Base-by-base conservation (phyloP, 2,329 filamentous ascomycete species). In the Xylariaceae sp. region DNA sequence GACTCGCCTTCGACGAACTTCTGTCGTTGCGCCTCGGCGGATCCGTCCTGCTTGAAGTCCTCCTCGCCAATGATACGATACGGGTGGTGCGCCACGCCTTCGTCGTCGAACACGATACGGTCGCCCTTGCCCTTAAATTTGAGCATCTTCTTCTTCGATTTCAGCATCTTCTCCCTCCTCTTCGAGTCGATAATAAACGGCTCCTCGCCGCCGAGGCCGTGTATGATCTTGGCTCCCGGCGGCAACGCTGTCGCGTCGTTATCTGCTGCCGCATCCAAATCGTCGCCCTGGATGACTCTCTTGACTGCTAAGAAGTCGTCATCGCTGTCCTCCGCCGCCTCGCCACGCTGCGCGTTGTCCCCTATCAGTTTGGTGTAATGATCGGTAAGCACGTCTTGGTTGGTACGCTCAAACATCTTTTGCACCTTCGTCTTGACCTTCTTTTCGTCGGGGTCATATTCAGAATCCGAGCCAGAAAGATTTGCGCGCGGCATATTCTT, bases 391-490 rank as follows among this genome's bases (percentile, higher is more conserved):
- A 99, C 90, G 71, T 97, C 93, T 75, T 98, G 94, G 75, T 99
- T 99, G 67, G 89, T 90, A 59, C 95, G 84, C 78, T 97, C 94
- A 75, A 98, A 97, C 95, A 99, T 98, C 66, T 92, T 89, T 74
- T 99, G 92, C 73, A 96, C 96, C 74, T 96, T 98, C 28, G 96
- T 99, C 60, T 92, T 86, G 16, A 96, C 91, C 76, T 84, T 86
- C 59, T 79, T 76, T 64, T 81, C 82, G 23, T 81, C 79, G n/a
- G 85, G 80, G 52, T 85, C 85, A 46, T 75, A 76, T 11, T 84
- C 82, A 2, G 76, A 77, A 28, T 82, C 83, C 3, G 87, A 87
- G 12, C 84, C 90, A 73, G 73, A 90, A 43, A 91, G 75, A 47
- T 82, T 79, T 36, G 83, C 84, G 56, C 92, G 84, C 7, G 92